phyloP scores from a whole-genome alignment of 2,329 filamentous ascomycete species.

The Aspergillus sp. region DNA sequence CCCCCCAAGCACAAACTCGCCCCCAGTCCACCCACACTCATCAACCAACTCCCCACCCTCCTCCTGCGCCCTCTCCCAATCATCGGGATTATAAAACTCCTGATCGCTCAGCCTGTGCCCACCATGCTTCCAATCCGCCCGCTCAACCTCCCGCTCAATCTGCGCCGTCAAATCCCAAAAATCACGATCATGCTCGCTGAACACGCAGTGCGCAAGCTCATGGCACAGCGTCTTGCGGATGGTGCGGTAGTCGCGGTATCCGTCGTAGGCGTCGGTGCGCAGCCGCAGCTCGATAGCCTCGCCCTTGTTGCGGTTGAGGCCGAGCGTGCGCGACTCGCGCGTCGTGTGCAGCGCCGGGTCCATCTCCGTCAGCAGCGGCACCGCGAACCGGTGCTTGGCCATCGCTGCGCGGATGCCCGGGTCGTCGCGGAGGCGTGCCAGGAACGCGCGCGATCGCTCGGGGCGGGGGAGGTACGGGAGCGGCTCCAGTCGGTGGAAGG shows the following conservation, averaged over 20 bases:
- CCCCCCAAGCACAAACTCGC: conserved; percentile 71
- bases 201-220: conserved; percentile 90
- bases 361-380: conserved; percentile 91
- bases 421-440: conserved; percentile 75
- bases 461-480: conserved; percentile 76
- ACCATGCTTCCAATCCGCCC: conserved; percentile 72
- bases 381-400: conserved; percentile 79
- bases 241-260: conserved; percentile 87
- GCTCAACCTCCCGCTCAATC: conserved; percentile 84
- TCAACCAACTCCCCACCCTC: conserved; percentile 60
- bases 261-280: conserved; percentile 90
- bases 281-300: conserved; percentile 88
- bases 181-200: conserved; percentile 74
- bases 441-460: conserved; percentile 66
- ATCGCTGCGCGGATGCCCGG: conserved; percentile 82
- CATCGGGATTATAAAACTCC: conserved; percentile 60
- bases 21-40: conserved; percentile 74
- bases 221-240: conserved; percentile 92
- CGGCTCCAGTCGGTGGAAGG: conserved; percentile 74
- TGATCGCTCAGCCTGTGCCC: conserved; percentile 62
- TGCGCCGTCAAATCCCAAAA: conserved; percentile 89
- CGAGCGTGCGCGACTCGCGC: conserved; percentile 77
- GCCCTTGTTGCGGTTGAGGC: conserved; percentile 82
- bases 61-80: conserved; percentile 48
- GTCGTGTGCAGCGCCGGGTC: conserved; percentile 81